A percentile compares a stretch with the other conserved stretches of the same genome.
Evolutionary conservation across 1,284 basidiomycete genomes (phyloP).

Genomic region (Sparassis latifolia): DNA sequence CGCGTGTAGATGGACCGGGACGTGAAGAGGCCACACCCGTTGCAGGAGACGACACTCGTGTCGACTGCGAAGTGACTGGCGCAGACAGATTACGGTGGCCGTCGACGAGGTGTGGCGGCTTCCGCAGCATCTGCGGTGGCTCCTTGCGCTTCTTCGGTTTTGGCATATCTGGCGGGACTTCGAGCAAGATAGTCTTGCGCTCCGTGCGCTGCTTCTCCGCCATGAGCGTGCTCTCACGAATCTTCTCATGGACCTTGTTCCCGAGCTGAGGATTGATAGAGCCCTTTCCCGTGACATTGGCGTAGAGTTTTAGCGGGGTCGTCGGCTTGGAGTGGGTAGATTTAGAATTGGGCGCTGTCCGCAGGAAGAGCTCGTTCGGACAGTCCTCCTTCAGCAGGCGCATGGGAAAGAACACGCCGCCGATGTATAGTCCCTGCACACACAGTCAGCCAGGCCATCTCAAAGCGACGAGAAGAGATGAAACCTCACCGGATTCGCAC

Average conservation of each 20-base stretch:
- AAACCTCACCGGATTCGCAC: slow-evolving; percentile 44
- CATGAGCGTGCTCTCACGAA: slow-evolving; percentile 49
- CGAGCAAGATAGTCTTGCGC: slow-evolving; percentile 47
- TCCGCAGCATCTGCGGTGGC: slow-evolving; percentile 10
- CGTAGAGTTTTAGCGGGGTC: slow-evolving; percentile 63
- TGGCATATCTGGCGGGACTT: slow-evolving; percentile 26
- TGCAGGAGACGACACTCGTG: not conserved
- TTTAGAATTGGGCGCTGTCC: slow-evolving; percentile 23
- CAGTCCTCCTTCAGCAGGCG: slow-evolving; percentile 42
- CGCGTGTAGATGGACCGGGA: not conserved
- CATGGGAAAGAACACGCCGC: slow-evolving; percentile 56
- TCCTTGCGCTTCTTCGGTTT: slow-evolving; percentile 19
- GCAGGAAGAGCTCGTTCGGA: slow-evolving; percentile 65
- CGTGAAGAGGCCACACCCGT: not conserved
- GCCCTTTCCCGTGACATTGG: slow-evolving; percentile 63
- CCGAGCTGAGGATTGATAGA: slow-evolving; percentile 54
- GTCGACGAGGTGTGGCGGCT: slow-evolving; percentile 3
- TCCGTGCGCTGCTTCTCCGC: slow-evolving; percentile 51
- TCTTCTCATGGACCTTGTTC: slow-evolving; percentile 41
- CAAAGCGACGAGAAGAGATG: not conserved
- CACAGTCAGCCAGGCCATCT: not conserved
- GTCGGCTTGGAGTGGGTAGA: slow-evolving; percentile 48
- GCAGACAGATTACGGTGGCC: slow-evolving; percentile 5
- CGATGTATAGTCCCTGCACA: slow-evolving; percentile 57
- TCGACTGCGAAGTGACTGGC: not conserved